Conservation (phyloP, 495 filamentous ascomycete species). For the Neurospora cerealis region DNA sequence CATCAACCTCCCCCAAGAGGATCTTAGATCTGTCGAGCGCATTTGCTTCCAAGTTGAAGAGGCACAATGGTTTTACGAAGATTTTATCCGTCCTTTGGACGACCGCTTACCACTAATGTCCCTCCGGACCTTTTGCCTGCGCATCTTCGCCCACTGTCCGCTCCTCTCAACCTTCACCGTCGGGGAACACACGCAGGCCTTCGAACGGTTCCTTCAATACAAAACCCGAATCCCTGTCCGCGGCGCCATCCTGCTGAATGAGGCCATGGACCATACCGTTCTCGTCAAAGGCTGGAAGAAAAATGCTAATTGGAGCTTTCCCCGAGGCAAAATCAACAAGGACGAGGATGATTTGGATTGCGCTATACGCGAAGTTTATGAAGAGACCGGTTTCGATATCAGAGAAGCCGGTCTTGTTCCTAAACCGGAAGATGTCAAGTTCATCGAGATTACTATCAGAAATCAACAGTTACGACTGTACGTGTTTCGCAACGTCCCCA, state of each 20-base stretch:
- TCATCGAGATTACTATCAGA: constrained; percentile 76
- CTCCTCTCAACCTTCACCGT: constrained; percentile 70
- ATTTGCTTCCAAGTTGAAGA: constrained; percentile 98
- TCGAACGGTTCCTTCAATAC: constrained; percentile 82
- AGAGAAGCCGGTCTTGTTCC: constrained; percentile 60
- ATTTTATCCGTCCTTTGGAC: constrained; percentile 89
- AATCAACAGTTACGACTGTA: constrained; percentile 90
- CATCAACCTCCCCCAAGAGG: constrained; percentile 85
- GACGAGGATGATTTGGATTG: constrained; percentile 88
- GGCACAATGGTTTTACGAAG: constrained; percentile 99
- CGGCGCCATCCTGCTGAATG: constrained; percentile 84
- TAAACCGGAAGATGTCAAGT: constrained; percentile 57
- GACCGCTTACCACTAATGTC: constrained; percentile 74
- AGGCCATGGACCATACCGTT: constrained; percentile 81
- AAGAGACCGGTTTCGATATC: constrained; percentile 89
- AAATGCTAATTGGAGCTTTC: constrained; percentile 91
- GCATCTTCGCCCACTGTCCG: constrained; percentile 89
- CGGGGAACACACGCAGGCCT: constrained; percentile 68
- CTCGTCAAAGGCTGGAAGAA: constrained; percentile 98
- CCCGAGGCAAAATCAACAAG: constrained; percentile 93
- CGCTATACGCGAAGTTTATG: constrained; percentile 85
- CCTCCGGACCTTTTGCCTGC: constrained; percentile 69
- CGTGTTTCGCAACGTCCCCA: constrained; percentile 77
- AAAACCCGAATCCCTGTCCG: constrained; percentile 90
- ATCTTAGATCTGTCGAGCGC: constrained; percentile 79